Base-by-base conservation (phyloP, 2,329 filamentous ascomycete species). In the Aureobasidium leucospermi region DNA sequence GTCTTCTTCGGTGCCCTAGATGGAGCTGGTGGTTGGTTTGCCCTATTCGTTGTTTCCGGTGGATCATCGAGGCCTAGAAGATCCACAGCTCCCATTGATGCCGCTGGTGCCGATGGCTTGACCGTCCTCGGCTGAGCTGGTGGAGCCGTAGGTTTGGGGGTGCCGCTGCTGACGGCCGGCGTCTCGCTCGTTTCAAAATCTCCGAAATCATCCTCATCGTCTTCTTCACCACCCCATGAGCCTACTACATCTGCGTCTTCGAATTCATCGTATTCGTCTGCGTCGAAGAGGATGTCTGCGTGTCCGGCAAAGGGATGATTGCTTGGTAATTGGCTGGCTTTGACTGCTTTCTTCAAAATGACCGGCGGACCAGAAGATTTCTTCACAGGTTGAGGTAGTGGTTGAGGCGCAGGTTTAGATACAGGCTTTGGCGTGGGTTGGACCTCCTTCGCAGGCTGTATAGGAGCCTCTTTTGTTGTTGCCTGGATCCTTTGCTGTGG, bases 151-250 rank as follows among this genome's bases (percentile, higher is more conserved):
- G 32, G 15, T 41, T 42, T 32, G 3, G 45, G 10, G 9, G 31
- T 31, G 6, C 43, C 34, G 34, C 5, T 11, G 41, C 16, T 41
- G 9, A 39, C 49, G n/a, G 31, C 34, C 23, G 48, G 19, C 32
- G 56, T 16, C 16, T 42, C 28, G 36, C 34, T 55, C 1, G 49
- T 28, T n/a, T 70, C 69, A 58, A 70, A 72, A 32, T 69, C 68
- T 13, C 68, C 71, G 60, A 70, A 72, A 11, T 71, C 70, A 49
- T 71, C 70, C 41, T 68, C 67, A 16, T 67, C 69, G 11, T 65
- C 64, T 4, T 58, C 60, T 6, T 67, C 66, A 10, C 42, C 31
- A 23, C 38, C 64, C 29, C 65, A 67, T 10, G 55, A 58, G 11
- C 55, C 55, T 5, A 48, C 19, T 4, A 58, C 43, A 4, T 58